phyloP scores from a whole-genome alignment of 768 basidiomycete species.

The Chalciporus piperatus region DNA sequence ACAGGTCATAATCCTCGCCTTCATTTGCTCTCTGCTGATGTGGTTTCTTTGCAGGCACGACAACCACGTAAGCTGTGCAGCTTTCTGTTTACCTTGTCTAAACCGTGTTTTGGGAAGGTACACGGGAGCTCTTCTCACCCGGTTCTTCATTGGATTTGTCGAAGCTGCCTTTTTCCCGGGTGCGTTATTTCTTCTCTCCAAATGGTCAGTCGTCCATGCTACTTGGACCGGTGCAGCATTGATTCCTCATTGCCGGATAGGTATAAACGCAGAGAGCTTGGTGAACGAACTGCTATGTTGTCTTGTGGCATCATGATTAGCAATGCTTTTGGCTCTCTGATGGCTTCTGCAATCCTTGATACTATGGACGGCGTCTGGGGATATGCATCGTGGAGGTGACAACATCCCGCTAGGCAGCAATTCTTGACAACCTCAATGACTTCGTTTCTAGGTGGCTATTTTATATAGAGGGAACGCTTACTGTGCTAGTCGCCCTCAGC shows the following conservation, averaged over 20 bases:
- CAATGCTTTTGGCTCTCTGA: conserved; percentile 79
- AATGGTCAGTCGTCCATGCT: conserved; percentile 32
- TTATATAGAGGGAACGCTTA: conserved; percentile 63
- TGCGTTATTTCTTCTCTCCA: conserved; percentile 39
- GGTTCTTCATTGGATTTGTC: conserved; percentile 78
- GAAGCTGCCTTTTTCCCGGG: conserved; percentile 74
- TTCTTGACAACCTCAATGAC: neutral
- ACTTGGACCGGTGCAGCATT: conserved; percentile 28
- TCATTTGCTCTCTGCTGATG: neutral
- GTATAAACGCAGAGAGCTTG: conserved; percentile 74
- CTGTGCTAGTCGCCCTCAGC: conserved; percentile 45
- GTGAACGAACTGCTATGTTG: conserved; percentile 63
- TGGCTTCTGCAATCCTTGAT: conserved; percentile 73
- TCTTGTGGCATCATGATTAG: conserved; percentile 72
- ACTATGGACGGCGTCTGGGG: conserved; percentile 70
- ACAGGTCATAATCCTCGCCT: conserved; percentile 39
- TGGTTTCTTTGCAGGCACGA: conserved; percentile 33
- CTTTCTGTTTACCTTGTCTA: neutral
- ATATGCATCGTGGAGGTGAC: conserved; percentile 69
- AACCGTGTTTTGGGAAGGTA: conserved; percentile 43
- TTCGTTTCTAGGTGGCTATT: conserved; percentile 61
- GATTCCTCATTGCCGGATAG: conserved; percentile 42
- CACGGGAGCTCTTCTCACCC: conserved; percentile 57
- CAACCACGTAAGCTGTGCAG: conserved; percentile 32
- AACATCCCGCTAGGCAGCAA: neutral